A percentile compares a stretch with the other conserved stretches of the same genome.
These are phyloP conservation scores for Paraglomus brasilianum DNA, from an alignment of 192 early-diverging fungal genomes.

Conservation along the genomic window DNA sequence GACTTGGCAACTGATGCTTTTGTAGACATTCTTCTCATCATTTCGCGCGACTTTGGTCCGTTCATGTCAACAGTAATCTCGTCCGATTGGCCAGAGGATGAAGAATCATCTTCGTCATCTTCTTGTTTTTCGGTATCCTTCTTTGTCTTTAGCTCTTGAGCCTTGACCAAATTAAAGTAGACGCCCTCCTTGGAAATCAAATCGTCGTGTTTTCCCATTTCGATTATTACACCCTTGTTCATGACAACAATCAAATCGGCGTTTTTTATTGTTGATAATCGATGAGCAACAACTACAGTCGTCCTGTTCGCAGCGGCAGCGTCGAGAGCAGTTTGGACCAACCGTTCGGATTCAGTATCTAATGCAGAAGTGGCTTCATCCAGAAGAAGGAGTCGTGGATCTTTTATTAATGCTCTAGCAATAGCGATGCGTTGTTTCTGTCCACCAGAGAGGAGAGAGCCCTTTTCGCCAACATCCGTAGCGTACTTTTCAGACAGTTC, in stretches of 20 bases:
- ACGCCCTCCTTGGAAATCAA: conserved; percentile 60
- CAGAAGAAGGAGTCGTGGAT: conserved; percentile 79
- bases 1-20: conserved; percentile 48
- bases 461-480: conserved; percentile 76
- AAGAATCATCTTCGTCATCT: conserved; percentile 27
- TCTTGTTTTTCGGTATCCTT: conserved; percentile 29
- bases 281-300: conserved; percentile 88
- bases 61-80: conserved; percentile 31
- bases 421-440: conserved; percentile 97
- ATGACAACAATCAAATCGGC: conserved; percentile 87
- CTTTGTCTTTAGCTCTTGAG: conserved; percentile 55
- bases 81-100: conserved; percentile 10
- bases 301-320: conserved; percentile 69
- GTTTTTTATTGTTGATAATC: conserved; percentile 83
- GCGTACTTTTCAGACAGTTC: conserved; percentile 76
- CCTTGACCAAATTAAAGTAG: conserved; percentile 60
- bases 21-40: conserved; percentile 36
- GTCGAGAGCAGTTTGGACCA: conserved; percentile 83
- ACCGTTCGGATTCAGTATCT: conserved; percentile 72
- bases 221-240: conserved; percentile 62
- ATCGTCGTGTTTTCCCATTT: conserved; percentile 74
- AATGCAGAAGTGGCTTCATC: conserved; percentile 91
- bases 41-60: conserved; percentile 33
- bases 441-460: conserved; percentile 77
- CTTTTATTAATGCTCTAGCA: conserved; percentile 86